A percentile compares a stretch with the other conserved stretches of the same genome.
Conservation (phyloP, 257 asterid species). For the Nicotiana knightiana region DNA sequence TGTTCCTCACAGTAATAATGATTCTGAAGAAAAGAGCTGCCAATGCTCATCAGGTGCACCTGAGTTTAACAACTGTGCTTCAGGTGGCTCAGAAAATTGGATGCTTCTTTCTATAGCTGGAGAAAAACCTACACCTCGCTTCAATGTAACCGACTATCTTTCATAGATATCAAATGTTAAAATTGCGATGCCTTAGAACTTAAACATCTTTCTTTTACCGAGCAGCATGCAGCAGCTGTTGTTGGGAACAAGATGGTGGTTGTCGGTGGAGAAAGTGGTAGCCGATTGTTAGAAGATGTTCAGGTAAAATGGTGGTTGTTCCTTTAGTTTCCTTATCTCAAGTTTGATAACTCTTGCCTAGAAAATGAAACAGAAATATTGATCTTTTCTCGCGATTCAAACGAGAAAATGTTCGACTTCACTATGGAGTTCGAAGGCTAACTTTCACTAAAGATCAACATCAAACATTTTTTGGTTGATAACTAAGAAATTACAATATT, state of each 20-base stretch:
- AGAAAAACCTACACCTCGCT: constrained; percentile 86
- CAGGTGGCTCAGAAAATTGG: constrained; percentile 94
- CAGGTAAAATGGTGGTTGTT: constrained; percentile 44
- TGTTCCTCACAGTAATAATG: constrained; percentile 31
- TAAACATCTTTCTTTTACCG: constrained; percentile 15
- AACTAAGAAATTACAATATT: neutral
- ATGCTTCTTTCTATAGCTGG: constrained; percentile 81
- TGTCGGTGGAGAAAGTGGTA: constrained; percentile 94
- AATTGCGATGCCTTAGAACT: constrained; percentile 2
- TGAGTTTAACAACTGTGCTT: constrained; percentile 63
- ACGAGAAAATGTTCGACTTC: neutral
- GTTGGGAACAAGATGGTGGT: constrained; percentile 94
- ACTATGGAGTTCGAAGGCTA: neutral
- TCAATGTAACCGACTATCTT: constrained; percentile 42
- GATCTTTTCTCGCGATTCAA: neutral
- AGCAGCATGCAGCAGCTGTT: constrained; percentile 96
- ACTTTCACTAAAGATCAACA: neutral
- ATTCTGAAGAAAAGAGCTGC: constrained; percentile 52
- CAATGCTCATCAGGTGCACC: constrained; percentile 55
- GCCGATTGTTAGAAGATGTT: constrained; percentile 83
- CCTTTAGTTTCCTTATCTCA: neutral
- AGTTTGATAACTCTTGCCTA: neutral
- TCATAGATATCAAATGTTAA: neutral
- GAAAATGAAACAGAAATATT: neutral
- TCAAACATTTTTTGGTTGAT: neutral